Evolutionary conservation across 371 early-diverging fungal species (phyloP).

Genomic region (Apophysomyces sp.): DNA sequence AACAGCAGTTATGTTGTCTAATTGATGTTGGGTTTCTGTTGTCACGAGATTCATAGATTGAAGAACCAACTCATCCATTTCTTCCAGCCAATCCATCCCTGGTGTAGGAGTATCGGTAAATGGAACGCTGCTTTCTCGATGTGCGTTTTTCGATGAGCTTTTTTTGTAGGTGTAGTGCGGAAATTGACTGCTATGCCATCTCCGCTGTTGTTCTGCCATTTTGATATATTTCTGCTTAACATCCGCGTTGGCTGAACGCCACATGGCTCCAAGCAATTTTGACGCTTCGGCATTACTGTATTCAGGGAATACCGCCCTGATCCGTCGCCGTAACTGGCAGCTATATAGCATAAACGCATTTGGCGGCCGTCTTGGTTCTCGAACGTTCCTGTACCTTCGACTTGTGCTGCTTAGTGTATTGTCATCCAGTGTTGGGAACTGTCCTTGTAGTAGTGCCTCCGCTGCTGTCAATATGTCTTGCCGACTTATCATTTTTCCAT

Average conservation of each 20-base stretch:
- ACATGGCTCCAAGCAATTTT: constrained; percentile 5
- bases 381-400: background rate
- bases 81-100: no score
- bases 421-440: background rate
- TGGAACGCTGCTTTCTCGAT: no score
- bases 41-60: no score
- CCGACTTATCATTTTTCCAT: background rate
- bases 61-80: no score
- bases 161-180: background rate
- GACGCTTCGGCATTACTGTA: background rate
- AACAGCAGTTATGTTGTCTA: no score
- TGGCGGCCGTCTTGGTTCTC: background rate
- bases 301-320: background rate
- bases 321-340: background rate
- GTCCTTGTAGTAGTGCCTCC: background rate
- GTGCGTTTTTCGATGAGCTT: background rate
- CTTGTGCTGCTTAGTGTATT: background rate
- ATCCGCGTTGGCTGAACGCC: background rate
- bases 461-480: constrained; percentile 2
- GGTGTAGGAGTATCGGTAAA: no score
- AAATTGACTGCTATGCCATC: background rate
- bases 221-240: constrained; percentile 1
- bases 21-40: no score
- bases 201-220: background rate
- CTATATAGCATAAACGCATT: constrained; percentile 7